Percentiles rank a stretch among this genome's conserved stretches.
Evolutionary conservation across 345 rosid species (phyloP).

Genomic region (Kandelia obovata): DNA sequence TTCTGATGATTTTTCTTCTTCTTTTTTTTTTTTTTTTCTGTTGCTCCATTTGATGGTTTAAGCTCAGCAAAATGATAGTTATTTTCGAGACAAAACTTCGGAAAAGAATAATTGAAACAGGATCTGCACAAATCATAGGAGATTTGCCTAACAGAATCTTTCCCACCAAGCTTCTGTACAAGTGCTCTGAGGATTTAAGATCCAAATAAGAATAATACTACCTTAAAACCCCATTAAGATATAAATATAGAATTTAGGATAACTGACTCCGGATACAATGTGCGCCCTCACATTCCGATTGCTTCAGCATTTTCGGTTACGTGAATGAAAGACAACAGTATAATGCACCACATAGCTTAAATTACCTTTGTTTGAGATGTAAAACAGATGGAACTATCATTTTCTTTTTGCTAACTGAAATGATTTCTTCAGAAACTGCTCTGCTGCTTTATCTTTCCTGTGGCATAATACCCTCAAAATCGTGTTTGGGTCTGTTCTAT

Average conservation of each 20-base stretch:
- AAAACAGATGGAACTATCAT: constrained; percentile 18
- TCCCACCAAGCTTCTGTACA: constrained; percentile 10
- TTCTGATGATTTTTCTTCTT: no score
- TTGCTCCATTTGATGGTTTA: not conserved
- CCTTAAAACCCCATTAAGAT: constrained; percentile 18
- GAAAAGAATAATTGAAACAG: not conserved
- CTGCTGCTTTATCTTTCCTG: constrained; percentile 66
- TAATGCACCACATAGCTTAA: constrained; percentile 7
- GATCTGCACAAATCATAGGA: not conserved
- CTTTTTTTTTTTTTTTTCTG: no score
- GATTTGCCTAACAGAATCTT: not conserved
- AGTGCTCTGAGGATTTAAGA: constrained; percentile 4
- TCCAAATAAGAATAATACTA: constrained; percentile 10
- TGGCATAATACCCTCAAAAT: constrained; percentile 74
- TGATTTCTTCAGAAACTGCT: constrained; percentile 59
- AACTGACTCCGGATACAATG: not conserved
- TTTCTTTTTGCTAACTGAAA: constrained; percentile 68
- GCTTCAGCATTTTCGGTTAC: not conserved
- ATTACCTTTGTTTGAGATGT: constrained; percentile 3
- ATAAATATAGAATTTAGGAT: constrained; percentile 10
- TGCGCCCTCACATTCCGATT: not conserved
- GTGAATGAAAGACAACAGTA: constrained; percentile 3
- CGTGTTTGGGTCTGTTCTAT: constrained; percentile 74
- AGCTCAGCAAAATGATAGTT: not conserved
- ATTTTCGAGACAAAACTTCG: not conserved